Conservation (phyloP, 2,329 filamentous ascomycete species). For the Cladophialophora exuberans region DNA sequence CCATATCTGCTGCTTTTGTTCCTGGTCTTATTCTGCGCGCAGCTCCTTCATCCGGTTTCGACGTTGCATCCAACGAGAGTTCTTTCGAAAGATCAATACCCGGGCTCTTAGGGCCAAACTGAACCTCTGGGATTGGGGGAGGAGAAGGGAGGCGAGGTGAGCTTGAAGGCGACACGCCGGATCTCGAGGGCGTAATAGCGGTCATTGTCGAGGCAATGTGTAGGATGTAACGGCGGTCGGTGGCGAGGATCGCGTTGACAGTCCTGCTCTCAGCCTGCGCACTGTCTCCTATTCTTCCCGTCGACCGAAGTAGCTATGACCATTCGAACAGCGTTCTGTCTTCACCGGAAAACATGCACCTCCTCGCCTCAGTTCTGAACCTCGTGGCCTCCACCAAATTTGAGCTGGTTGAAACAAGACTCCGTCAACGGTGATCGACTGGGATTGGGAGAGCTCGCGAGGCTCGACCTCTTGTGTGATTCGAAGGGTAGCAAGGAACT, state of each 20-base stretch:
- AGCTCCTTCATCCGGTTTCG: constrained; percentile 70
- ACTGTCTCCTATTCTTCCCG: too few relatives aligned
- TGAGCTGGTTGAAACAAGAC: too few relatives aligned
- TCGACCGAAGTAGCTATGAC: too few relatives aligned
- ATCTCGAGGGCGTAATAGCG: constrained; percentile 39
- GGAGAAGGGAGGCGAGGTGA: constrained; percentile 94
- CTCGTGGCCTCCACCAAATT: too few relatives aligned
- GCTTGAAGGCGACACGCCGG: constrained; percentile 60
- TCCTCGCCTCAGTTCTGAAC: too few relatives aligned
- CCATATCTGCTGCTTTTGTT: constrained; percentile 90
- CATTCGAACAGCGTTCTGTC: too few relatives aligned
- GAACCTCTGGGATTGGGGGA: constrained; percentile 91
- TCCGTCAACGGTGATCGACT: too few relatives aligned
- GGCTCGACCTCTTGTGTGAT: too few relatives aligned
- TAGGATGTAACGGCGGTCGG: neutral
- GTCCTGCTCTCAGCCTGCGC: neutral
- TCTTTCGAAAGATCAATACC: constrained; percentile 64
- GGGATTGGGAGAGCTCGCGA: too few relatives aligned
- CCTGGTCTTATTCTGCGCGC: constrained; percentile 87
- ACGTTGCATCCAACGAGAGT: constrained; percentile 56
- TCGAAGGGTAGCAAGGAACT: too few relatives aligned
- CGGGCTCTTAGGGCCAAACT: constrained; percentile 80
- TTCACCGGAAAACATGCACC: too few relatives aligned
- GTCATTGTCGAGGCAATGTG: constrained; percentile 15
- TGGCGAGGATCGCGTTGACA: neutral